Percentiles rank a stretch among this genome's conserved stretches.
phyloP scores from a whole-genome alignment of 768 basidiomycete species.

The Lyophyllum shimeji region DNA sequence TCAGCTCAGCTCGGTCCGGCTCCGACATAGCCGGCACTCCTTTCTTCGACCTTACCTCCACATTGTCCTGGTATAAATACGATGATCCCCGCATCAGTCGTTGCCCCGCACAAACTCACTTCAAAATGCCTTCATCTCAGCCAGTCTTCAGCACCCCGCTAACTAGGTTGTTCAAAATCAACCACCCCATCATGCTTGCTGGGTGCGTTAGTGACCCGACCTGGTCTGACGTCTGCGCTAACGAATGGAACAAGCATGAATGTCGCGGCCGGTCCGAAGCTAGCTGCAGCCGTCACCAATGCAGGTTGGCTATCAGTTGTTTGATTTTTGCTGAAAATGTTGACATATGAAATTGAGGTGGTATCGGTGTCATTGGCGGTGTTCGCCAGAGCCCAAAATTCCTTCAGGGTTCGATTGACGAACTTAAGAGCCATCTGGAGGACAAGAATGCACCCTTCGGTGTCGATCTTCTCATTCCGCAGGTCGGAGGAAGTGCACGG shows the following conservation, averaged over 20 bases:
- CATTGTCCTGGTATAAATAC: constrained; percentile 1
- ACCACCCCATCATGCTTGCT: constrained; percentile 84
- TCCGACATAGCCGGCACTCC: not conserved
- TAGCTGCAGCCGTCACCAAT: constrained; percentile 92
- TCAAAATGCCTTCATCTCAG: constrained; percentile 63
- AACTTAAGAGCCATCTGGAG: constrained; percentile 72
- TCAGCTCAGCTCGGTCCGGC: constrained; percentile 6
- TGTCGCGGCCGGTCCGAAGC: constrained; percentile 79
- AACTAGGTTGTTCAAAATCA: constrained; percentile 73
- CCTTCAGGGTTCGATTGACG: constrained; percentile 63
- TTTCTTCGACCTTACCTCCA: not conserved
- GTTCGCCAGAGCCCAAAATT: constrained; percentile 71
- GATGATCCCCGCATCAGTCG: not conserved
- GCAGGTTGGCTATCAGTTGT: constrained; percentile 45
- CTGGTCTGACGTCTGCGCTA: not conserved
- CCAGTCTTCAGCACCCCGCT: constrained; percentile 72
- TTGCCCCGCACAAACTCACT: not conserved
- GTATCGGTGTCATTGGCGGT: constrained; percentile 88
- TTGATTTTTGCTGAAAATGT: not conserved
- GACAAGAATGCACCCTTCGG: constrained; percentile 78
- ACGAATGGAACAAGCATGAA: constrained; percentile 58
- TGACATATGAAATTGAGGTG: constrained; percentile 38
- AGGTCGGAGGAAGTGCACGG: constrained; percentile 77
- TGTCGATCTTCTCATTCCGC: constrained; percentile 82
- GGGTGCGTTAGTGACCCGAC: constrained; percentile 36